Conservation (phyloP, 2,329 filamentous ascomycete species). For the Penicillium sumatraense region DNA sequence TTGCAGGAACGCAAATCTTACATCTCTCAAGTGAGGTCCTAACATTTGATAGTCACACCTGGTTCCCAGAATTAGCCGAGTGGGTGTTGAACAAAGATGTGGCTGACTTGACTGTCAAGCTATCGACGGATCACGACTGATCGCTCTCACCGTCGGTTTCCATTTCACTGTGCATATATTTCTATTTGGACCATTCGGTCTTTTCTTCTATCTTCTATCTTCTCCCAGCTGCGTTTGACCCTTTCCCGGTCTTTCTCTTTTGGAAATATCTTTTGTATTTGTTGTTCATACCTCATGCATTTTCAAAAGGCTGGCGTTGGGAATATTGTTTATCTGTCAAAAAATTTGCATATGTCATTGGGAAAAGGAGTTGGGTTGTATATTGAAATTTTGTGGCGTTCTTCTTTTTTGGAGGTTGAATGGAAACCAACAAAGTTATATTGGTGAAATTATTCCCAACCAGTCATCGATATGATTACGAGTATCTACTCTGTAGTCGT, state of each 20-base stretch:
- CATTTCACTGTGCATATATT: background rate
- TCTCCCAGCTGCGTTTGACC: background rate
- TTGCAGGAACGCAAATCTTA: too few relatives aligned
- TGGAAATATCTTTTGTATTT: background rate
- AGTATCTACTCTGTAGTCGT: background rate
- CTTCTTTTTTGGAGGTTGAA: background rate
- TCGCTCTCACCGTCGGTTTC: background rate
- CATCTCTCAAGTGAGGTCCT: too few relatives aligned
- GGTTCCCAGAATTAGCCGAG: slow-evolving; percentile 36
- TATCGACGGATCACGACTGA: slow-evolving; percentile 19
- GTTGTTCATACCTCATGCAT: background rate
- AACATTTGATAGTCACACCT: slow-evolving; percentile 41
- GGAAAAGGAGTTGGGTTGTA: slow-evolving; percentile 1
- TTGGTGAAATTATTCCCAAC: background rate
- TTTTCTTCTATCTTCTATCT: background rate
- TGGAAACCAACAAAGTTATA: background rate
- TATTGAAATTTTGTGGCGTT: slow-evolving; percentile 1
- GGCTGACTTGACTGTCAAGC: slow-evolving; percentile 9
- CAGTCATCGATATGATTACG: background rate
- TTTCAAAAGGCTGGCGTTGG: background rate
- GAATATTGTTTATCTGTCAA: background rate
- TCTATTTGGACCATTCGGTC: background rate
- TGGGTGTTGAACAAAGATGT: slow-evolving; percentile 37
- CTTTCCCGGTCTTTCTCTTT: background rate
- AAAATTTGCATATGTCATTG: background rate